Evolutionary conservation across 2,329 filamentous ascomycete species (phyloP), one percentile per base, ranked within the genome.

Genomic region (Stachybotrys elegans): DNA sequence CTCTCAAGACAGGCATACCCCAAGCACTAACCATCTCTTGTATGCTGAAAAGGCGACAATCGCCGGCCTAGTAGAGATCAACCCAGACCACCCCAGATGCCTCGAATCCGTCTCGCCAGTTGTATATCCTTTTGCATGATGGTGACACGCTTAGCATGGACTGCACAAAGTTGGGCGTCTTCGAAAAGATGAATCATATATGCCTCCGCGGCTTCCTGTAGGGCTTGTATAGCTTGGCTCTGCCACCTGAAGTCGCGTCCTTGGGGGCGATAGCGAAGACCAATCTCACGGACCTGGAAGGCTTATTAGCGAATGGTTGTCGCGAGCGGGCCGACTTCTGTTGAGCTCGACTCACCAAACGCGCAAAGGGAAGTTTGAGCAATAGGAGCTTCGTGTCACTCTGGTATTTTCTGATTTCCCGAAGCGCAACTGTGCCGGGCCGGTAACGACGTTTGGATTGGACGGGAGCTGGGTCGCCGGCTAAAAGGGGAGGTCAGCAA

Each of bases 91-190:
- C 83, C 86, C 86, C 86, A 91, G 37, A 83, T 78, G 12, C 87
- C 87, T 42, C 87, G 75, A 68, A 92, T 90, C 53, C 87, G 72
- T 57, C 87, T 74, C 17, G 92, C 92, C 48, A 97, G 78, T 70
- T 96, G 92, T 57, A 98, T 95, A 67, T 97, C 93, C 71, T 95
- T 95, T 68, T 93, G 90, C 88, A 95, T 92, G 57, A 96, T 95
- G 31, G 92, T 97, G 43, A 97, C 90, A 63, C 92, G 79, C 73
- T 95, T 96, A 49, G 92, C 93, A 69, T 97, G 92, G 57, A 97
- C 91, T 50, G 92, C 93, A 70, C 92, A 96, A 34, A 97, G 78
- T 70, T 97, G 96, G 27, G 65, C 65, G 42, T 68, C 63, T 48
- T 96, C 91, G 61, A 97, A 96, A n/a, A 97, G 74, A 61, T 95